phyloP scores from a whole-genome alignment of 177 flowering plant genomes.

The Vitis hybrid region DNA sequence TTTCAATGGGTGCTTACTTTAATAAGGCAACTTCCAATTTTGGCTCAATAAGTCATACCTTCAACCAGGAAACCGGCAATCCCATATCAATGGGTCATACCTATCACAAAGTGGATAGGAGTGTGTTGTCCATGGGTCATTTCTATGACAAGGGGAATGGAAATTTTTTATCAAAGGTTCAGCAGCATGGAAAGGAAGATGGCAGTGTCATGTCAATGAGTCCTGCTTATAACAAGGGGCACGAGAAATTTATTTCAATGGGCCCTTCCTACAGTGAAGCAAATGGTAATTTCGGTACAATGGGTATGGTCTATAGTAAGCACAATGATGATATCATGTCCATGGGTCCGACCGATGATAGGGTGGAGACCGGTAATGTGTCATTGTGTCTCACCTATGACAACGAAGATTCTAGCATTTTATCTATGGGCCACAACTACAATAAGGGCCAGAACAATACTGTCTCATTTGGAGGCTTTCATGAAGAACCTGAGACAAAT shows the following conservation, averaged over 20 bases:
- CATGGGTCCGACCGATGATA: slow-evolving; percentile 6
- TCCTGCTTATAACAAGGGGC: slow-evolving; percentile 23
- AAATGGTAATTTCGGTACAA: slow-evolving; percentile 16
- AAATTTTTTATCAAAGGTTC: slow-evolving; percentile 29
- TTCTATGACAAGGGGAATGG: slow-evolving; percentile 26
- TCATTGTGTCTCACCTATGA: slow-evolving; percentile 16
- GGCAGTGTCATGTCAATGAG: slow-evolving; percentile 18
- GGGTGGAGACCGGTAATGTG: slow-evolving; percentile 5
- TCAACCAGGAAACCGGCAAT: slow-evolving; percentile 26
- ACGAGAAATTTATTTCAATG: slow-evolving; percentile 26
- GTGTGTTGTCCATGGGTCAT: slow-evolving; percentile 24
- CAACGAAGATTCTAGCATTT: slow-evolving; percentile 8
- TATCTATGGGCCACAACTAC: slow-evolving; percentile 24
- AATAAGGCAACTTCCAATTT: slow-evolving; percentile 23
- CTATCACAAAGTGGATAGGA: slow-evolving; percentile 20
- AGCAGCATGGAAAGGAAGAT: slow-evolving; percentile 18
- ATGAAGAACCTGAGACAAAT: slow-evolving; percentile 24
- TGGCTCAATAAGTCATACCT: slow-evolving; percentile 27
- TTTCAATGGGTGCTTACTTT: slow-evolving; percentile 24
- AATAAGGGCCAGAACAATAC: slow-evolving; percentile 23
- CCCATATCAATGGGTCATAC: slow-evolving; percentile 28
- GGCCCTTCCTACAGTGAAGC: slow-evolving; percentile 17
- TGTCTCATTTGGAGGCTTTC: slow-evolving; percentile 34
- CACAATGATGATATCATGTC: slow-evolving; percentile 12
- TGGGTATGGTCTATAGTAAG: background rate